Evolutionary conservation across 2,329 filamentous ascomycete genomes (phyloP), one percentile per base, ranked within the genome.

Genomic region (Colletotrichum godetiae): DNA sequence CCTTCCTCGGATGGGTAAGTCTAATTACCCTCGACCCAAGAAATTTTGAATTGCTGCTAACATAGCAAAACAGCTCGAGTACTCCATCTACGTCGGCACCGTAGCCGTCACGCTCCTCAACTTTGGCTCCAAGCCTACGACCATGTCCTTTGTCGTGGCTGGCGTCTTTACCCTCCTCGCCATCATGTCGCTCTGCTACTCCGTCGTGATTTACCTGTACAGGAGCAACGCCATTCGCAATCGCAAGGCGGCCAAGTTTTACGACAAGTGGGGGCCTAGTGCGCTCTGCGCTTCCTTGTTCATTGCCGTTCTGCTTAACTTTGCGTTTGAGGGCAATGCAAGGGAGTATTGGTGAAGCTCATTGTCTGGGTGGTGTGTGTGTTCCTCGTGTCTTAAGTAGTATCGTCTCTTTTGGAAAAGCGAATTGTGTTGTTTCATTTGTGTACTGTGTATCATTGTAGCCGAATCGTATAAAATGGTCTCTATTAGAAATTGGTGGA

Each of bases 1-100:
- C 97, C 0, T 99, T 98, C 84, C 89, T 99, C 70, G 94, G 95
- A 75, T 99, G 97, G 95, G 92, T 93, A 84, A 85, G 91, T 85
- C 31, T 49, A 27, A 12, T 11, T 63, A 56, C 33, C 68, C 66
- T 56, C 11, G n/a, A 11, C 7, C 13, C 52, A n/a, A 46, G 22
- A 29, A 11, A 12, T 3, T 27, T 52, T 5, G 35, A 68, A 61
- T 24, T 37, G 58, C 74, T 22, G 57, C 76, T 80, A 72, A 79
- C 59, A 75, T 76, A 52, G 75, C 71, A 13, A 35, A 61, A 33
- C 76, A 93, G 93, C 93, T 99, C 78, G 96, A 99, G 83, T 98
- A 97, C 84, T 96, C 94, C 62, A 97, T 98, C 79, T 95, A 98
- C 80, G 92, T 99, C 67, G 95, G 94, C 78, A 93, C 93, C 33